These are phyloP conservation scores for Saccharomyces hybrid DNA, from an alignment of 1,139 yeast genomes.

Conservation along the genomic window DNA sequence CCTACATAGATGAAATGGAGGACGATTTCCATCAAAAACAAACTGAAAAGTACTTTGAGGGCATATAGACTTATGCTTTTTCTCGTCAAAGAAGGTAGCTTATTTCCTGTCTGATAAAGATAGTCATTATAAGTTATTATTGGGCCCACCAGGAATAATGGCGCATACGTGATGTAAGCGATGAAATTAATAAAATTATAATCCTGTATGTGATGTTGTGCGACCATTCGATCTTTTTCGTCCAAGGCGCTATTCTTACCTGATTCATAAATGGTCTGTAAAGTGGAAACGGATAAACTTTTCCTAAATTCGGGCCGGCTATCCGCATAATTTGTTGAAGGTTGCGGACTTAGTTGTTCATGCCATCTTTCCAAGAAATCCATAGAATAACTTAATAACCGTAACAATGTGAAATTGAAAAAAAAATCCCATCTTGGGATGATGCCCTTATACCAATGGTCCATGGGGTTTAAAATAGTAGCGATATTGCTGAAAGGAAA, in stretches of 20 bases:
- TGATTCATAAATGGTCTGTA: constrained; percentile 26
- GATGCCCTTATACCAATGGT: constrained; percentile 58
- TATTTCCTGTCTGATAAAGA: constrained; percentile 50
- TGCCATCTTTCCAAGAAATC: constrained; percentile 47
- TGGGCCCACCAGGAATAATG: constrained; percentile 93
- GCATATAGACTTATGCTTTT: constrained; percentile 57
- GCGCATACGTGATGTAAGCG: constrained; percentile 76
- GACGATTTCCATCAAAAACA: constrained; percentile 80
- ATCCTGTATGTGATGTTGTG: constrained; percentile 51
- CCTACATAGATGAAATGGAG: constrained; percentile 87
- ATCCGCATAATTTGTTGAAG: not conserved
- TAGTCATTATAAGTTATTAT: constrained; percentile 88
- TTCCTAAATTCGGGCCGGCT: constrained; percentile 9
- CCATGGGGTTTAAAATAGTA: constrained; percentile 41
- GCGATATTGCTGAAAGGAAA: constrained; percentile 42
- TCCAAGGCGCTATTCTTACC: constrained; percentile 28
- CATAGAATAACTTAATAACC: constrained; percentile 75
- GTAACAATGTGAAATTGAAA: constrained; percentile 77
- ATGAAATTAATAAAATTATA: constrained; percentile 59
- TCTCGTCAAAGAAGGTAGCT: constrained; percentile 46
- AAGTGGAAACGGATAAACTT: constrained; percentile 20
- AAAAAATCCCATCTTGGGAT: constrained; percentile 93
- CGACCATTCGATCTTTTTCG: constrained; percentile 62
- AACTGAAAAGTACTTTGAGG: constrained; percentile 58
- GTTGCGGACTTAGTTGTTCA: not conserved